These are phyloP conservation scores for Verbena officinalis DNA, from an alignment of 257 asterid species.

Conservation along the genomic window DNA sequence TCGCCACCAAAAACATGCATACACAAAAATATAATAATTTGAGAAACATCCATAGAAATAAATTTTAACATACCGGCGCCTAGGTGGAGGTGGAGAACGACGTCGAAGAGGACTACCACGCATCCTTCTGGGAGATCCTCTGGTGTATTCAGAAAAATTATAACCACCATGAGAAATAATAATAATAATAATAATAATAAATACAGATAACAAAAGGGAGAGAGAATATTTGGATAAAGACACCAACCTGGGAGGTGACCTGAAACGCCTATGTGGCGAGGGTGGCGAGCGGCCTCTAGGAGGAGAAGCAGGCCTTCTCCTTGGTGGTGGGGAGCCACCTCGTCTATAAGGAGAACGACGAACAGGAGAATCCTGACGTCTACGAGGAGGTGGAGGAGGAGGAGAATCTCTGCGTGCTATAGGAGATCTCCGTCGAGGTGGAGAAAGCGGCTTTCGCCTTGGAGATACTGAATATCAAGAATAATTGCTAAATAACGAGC, in stretches of 20 bases:
- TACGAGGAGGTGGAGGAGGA: slow-evolving; percentile 52
- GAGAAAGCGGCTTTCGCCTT: slow-evolving; percentile 53
- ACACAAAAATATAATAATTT: neutral
- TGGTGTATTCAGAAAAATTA: slow-evolving; percentile 24
- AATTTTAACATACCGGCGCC: slow-evolving; percentile 53
- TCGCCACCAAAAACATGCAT: neutral
- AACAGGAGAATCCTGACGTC: slow-evolving; percentile 51
- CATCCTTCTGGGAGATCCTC: slow-evolving; percentile 62
- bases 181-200: too few relatives aligned
- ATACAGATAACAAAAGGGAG: neutral
- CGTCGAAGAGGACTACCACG: slow-evolving; percentile 73
- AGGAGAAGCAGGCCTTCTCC: slow-evolving; percentile 60
- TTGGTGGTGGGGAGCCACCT: slow-evolving; percentile 54
- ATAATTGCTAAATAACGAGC: neutral
- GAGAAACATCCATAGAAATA: too few relatives aligned
- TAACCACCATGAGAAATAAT: neutral
- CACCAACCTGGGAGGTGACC: slow-evolving; percentile 68
- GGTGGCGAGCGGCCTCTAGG: slow-evolving; percentile 65
- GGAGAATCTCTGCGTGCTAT: slow-evolving; percentile 62
- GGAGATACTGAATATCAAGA: slow-evolving; percentile 54
- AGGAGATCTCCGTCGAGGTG: slow-evolving; percentile 67
- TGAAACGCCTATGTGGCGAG: slow-evolving; percentile 48
- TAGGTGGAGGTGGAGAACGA: slow-evolving; percentile 74
- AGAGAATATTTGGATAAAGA: neutral
- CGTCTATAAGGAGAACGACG: slow-evolving; percentile 65